These are phyloP conservation scores for Davidsoniella australis DNA, from an alignment of 2,329 filamentous ascomycete species.

Conservation along the genomic window DNA sequence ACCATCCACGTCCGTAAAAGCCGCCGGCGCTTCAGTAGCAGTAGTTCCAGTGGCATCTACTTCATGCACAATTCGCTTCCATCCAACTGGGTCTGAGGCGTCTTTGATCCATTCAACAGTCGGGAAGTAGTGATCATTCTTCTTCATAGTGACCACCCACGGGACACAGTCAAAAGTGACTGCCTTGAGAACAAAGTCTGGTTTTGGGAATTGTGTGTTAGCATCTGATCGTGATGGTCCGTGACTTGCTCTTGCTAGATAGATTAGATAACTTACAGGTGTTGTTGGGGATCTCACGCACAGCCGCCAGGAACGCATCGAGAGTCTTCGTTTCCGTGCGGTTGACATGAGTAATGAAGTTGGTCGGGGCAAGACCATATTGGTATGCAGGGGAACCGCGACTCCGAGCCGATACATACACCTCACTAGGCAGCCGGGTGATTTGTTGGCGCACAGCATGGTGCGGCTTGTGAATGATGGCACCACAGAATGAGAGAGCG, in stretches of 20 bases:
- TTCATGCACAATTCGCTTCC: conserved; percentile 36
- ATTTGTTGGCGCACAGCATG: conserved; percentile 96
- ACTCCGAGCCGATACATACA: conserved; percentile 81
- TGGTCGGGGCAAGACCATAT: conserved; percentile 85
- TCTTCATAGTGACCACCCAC: conserved; percentile 99
- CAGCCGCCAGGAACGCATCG: conserved; percentile 61
- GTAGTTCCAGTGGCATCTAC: not conserved
- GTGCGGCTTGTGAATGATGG: conserved; percentile 81
- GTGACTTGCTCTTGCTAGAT: no score
- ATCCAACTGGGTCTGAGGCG: conserved; percentile 38
- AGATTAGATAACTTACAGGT: conserved; percentile 42
- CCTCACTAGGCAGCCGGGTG: conserved; percentile 84
- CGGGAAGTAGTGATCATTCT: conserved; percentile 91
- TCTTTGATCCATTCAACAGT: conserved; percentile 56
- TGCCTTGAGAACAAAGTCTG: conserved; percentile 83
- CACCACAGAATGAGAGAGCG: conserved; percentile 87
- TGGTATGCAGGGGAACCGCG: conserved; percentile 73
- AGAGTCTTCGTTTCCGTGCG: conserved; percentile 71
- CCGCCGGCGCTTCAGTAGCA: no score
- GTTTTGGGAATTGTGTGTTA: conserved; percentile 10
- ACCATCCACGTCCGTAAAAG: not conserved
- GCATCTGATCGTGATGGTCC: conserved; percentile 1
- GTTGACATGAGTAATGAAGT: conserved; percentile 95
- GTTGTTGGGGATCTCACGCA: conserved; percentile 82
- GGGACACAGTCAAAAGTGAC: conserved; percentile 97